Conservation (phyloP, 495 filamentous ascomycete genomes). For the Aspergillus steynii region DNA sequence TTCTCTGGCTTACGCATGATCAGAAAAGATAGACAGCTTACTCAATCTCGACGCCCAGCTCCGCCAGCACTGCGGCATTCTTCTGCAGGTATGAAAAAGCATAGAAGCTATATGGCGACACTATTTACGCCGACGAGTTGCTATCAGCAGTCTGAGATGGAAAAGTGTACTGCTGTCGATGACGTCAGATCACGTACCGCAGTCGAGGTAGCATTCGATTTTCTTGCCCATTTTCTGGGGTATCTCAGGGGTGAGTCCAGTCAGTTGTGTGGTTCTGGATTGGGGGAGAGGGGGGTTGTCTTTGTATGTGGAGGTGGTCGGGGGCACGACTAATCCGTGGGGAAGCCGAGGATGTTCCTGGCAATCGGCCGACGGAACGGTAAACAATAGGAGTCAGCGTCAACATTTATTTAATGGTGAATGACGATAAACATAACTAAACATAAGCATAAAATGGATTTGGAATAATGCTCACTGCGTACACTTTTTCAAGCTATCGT, state of each 20-base stretch:
- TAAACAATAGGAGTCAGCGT: no score
- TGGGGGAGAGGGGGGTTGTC: neutral
- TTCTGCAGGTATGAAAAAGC: constrained; percentile 58
- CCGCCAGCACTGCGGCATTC: constrained; percentile 51
- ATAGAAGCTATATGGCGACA: constrained; percentile 70
- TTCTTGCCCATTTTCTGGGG: constrained; percentile 48
- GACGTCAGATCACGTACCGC: constrained; percentile 35
- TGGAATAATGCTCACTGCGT: no score
- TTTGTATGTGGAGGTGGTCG: neutral
- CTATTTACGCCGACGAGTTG: constrained; percentile 32
- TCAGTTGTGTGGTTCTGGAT: neutral
- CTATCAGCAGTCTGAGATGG: constrained; percentile 2
- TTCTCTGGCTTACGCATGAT: neutral
- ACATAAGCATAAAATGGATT: no score
- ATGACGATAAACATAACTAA: no score
- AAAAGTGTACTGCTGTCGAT: neutral
- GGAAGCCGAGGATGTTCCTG: neutral
- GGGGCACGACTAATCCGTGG: neutral
- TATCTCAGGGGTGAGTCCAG: no score
- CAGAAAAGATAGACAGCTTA: constrained; percentile 27
- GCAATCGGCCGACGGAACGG: neutral
- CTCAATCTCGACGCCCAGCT: constrained; percentile 63
- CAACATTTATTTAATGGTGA: no score
- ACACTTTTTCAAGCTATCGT: neutral
- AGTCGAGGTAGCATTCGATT: constrained; percentile 64